These are phyloP conservation scores for Cadophora luteo-olivacea DNA, from an alignment of 2,329 filamentous ascomycete species.

Conservation along the genomic window DNA sequence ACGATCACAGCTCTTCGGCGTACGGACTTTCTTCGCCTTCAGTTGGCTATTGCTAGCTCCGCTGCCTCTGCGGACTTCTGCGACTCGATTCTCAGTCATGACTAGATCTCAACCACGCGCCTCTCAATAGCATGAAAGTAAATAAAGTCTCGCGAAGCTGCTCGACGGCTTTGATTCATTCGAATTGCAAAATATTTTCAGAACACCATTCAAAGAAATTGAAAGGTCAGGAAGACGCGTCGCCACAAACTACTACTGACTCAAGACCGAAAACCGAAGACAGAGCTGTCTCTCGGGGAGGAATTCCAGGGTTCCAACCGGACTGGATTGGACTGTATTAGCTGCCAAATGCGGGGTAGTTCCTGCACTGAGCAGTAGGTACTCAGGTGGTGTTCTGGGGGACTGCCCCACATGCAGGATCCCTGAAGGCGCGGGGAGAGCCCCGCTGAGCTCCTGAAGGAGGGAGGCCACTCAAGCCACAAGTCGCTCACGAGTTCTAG, in stretches of 20 bases:
- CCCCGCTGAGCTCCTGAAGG: not conserved
- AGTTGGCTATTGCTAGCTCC: conserved; percentile 12
- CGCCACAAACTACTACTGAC: not conserved
- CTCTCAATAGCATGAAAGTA: not conserved
- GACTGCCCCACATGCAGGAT: conserved; percentile 17
- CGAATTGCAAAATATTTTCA: no score
- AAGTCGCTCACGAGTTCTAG: not conserved
- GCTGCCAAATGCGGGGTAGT: conserved; percentile 20
- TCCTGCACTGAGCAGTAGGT: no score
- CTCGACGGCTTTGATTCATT: no score
- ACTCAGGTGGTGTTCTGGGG: not conserved
- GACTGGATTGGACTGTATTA: not conserved
- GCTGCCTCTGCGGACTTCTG: conserved; percentile 20
- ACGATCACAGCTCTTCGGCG: conserved; percentile 33
- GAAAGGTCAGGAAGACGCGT: conserved; percentile 16
- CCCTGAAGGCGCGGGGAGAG: not conserved
- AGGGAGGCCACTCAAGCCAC: not conserved
- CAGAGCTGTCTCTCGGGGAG: conserved; percentile 17
- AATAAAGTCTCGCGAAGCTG: not conserved
- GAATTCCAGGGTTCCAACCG: conserved; percentile 19
- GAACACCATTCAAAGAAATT: not conserved
- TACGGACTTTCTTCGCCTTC: conserved; percentile 30
- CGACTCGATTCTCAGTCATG: conserved; percentile 26
- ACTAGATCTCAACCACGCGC: not conserved
- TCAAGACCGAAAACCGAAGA: not conserved